Conservation (phyloP, 2,329 filamentous ascomycete species). For the Botrytis paeoniae region DNA sequence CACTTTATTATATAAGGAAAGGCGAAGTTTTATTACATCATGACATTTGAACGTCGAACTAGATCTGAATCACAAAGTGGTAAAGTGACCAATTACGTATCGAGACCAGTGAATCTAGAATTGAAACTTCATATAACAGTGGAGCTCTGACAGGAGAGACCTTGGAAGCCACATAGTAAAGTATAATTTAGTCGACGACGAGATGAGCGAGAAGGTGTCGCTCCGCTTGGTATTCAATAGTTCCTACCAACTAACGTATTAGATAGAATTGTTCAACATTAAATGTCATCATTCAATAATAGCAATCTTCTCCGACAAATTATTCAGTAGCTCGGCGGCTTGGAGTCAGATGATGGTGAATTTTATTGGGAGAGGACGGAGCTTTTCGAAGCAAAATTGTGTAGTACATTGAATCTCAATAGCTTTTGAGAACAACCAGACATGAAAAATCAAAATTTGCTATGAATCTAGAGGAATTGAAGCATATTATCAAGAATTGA, state of each 20-base stretch:
- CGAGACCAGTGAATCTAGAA: background rate
- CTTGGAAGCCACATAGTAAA: background rate
- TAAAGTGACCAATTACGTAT: background rate
- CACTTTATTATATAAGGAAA: background rate
- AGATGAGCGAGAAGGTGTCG: background rate
- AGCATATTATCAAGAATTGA: background rate
- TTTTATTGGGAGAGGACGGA: background rate
- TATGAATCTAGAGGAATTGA: background rate
- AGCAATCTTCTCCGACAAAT: background rate
- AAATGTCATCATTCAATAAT: background rate
- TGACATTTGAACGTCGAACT: background rate
- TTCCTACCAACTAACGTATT: background rate
- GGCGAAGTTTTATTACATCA: background rate
- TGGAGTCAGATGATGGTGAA: background rate
- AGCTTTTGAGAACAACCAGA: background rate
- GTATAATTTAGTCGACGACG: background rate
- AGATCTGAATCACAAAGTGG: background rate
- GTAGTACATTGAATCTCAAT: background rate
- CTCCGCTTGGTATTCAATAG: background rate
- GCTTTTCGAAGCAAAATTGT: background rate
- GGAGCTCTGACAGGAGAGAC: background rate
- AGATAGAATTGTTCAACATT: background rate
- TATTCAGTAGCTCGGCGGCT: background rate
- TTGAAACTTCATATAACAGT: background rate
- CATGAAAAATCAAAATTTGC: no score